Base-by-base conservation (phyloP, 768 basidiomycete genomes). In the Rickenella mellea region DNA sequence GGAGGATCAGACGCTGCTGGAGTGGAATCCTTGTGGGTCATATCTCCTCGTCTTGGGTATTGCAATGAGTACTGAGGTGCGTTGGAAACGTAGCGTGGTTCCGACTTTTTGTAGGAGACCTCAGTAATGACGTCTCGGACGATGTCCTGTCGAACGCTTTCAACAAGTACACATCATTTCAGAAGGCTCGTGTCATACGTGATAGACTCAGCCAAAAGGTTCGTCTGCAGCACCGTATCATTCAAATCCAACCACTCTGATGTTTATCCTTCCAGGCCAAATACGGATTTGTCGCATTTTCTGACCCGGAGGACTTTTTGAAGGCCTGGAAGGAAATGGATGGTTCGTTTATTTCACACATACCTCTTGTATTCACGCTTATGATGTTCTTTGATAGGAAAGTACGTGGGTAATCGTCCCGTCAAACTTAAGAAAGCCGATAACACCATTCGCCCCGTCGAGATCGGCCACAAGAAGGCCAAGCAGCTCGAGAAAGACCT, bases 251-350 rank as follows among this genome's bases (percentile, higher is more conserved):
- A 28, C 7, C 29, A 28, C 17, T 22, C 14, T 19, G 27, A 5
- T 48, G 15, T 11, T 29, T 20, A 32, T 30, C 11, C 41, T 17
- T 50, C 2, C 43, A 94, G 90, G 93, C 94, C 0, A 96, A 89
- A 60, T 99, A 82, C 56, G 96, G 93, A 3, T 99, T 99, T 56
- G 90, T 98, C 21, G 90, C 90, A 1, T 99, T 98, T 63, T 89
- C 87, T 32, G 96, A 98, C 56, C 96, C 96, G 0, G 96, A 99
- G 63, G 96, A 99, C 59, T 97, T 98, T 61, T 60, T 99, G 43
- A 93, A 80, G 57, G 94, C 94, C 14, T 99, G 94, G 94, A 97
- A 97, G 59, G 93, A 98, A 61, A 98, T 96, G 93, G 92, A 97
- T 61, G 94, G 93, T 88, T 51, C 27, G 84, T 58, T 19, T 22